Base-by-base conservation (phyloP, 345 rosid species). In the Turritis glabra region DNA sequence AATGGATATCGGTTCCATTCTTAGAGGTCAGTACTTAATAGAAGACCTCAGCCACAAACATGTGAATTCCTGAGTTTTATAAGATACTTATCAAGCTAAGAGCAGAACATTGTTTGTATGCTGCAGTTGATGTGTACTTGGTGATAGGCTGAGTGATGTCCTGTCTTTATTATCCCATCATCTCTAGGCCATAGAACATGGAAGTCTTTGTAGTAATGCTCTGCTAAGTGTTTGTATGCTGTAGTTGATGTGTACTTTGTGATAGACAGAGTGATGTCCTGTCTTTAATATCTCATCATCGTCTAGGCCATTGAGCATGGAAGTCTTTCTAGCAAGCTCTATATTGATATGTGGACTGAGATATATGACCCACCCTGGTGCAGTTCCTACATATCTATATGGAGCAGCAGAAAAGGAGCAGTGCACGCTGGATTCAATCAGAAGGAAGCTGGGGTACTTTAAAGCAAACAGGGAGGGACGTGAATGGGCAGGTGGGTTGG, bases 371-470 rank as follows among this genome's bases (percentile, higher is more conserved):
- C 27, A 70, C 46, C 8, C 8, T 69, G 27, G 29, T 88, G 84
- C 90, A 90, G 96, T 90, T 44, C 96, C 98, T 22, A 78, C 95
- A 21, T 94, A 82, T 76, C 79, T 88, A 2, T 91, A 91, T 73
- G 97, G 98, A 78, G 93, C 88, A 33, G 89, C 97, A 44, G 81
- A 64, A 30, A 80, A 80, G 67, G 87, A 81, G 69, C 87, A 86
- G 48, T 86, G 84, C 73, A 79, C 87, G 10, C 87, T 94, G 8
- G 97, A 87, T 82, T 88, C 90, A 5, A 84, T 94, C 71, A 87
- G 97, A 79, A 88, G 97, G 81, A 84, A 83, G 76, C 81, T 91
- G 26, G 96, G 98, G 27, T 94, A 90, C 74, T 91, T 91, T 85
- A 88, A 86, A 84, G 91, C 98, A 27, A 90, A 84, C 71, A 76